phyloP scores from a whole-genome alignment of 345 rosid genomes.

The Viola odorata region DNA sequence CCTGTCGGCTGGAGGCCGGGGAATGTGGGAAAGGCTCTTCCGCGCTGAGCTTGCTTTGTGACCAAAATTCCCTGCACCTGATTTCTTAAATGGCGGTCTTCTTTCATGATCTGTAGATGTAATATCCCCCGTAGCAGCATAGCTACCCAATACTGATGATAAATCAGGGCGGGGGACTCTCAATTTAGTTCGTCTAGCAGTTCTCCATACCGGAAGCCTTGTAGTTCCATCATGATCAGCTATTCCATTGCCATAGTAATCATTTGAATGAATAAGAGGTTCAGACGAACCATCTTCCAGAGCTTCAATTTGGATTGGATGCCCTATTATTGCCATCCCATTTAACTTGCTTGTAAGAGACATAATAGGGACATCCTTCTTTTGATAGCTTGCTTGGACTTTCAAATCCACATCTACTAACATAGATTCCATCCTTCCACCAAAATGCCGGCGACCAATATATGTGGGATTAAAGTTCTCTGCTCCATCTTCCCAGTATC shows the following conservation, averaged over 20 bases:
- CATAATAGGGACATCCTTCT: conserved; percentile 73
- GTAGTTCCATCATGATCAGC: conserved; percentile 42
- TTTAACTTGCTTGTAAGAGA: conserved; percentile 73
- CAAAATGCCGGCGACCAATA: conserved; percentile 33
- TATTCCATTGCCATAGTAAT: conserved; percentile 40
- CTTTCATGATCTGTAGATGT: conserved; percentile 37
- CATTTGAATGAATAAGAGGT: conserved; percentile 34
- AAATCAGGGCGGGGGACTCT: conserved; percentile 68
- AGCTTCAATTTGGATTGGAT: conserved; percentile 71
- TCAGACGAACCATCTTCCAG: conserved; percentile 69
- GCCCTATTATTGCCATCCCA: conserved; percentile 91
- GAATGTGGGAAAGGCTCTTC: conserved; percentile 38
- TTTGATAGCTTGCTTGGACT: conserved; percentile 77
- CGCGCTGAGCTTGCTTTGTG: conserved; percentile 35
- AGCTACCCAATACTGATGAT: conserved; percentile 38
- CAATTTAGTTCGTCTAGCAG: conserved; percentile 78
- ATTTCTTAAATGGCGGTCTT: conserved; percentile 32
- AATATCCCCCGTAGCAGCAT: conserved; percentile 33
- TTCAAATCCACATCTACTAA: conserved; percentile 80
- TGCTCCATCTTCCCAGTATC: conserved; percentile 34
- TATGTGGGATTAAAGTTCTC: conserved; percentile 38
- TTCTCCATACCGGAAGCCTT: conserved; percentile 75
- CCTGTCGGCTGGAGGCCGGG: conserved; percentile 39
- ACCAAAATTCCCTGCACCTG: conserved; percentile 28
- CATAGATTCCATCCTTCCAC: conserved; percentile 39